Evolutionary conservation across 2,329 filamentous ascomycete species (phyloP).

Genomic region (Ceratocystis albifundus): DNA sequence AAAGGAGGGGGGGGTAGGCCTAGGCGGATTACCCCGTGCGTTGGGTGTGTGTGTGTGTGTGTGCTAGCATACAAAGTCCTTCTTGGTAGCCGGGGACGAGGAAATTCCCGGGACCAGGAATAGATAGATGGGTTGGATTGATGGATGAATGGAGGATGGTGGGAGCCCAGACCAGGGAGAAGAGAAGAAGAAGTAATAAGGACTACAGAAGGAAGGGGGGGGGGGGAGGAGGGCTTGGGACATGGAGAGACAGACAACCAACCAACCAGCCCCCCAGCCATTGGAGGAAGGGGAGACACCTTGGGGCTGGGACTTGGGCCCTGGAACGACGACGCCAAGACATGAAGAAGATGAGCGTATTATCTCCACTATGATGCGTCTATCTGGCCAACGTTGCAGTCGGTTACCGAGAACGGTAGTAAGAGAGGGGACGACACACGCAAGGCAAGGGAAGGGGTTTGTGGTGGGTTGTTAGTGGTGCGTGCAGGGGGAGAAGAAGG

Average conservation of each 20-base stretch:
- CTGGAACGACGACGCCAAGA: background rate
- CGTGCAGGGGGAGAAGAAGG: no score
- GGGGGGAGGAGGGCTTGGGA: background rate
- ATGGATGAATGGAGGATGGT: background rate
- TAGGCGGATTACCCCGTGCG: background rate
- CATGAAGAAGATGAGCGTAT: conserved; percentile 3
- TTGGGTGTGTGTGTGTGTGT: no score
- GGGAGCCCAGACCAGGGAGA: background rate
- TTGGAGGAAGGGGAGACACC: background rate
- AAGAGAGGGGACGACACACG: background rate
- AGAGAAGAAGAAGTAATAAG: background rate
- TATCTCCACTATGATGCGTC: conserved; percentile 4
- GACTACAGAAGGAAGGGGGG: no score
- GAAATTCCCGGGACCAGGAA: conserved; percentile 3
- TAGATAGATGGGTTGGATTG: background rate
- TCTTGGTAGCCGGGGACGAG: background rate
- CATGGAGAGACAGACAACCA: background rate
- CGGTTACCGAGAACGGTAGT: background rate
- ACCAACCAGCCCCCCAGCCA: no score
- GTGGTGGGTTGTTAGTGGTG: no score
- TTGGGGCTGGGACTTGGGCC: conserved; percentile 1
- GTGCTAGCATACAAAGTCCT: background rate
- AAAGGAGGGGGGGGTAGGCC: background rate
- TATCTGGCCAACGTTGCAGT: conserved; percentile 1
- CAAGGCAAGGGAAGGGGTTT: background rate